phyloP scores from a whole-genome alignment of 495 filamentous ascomycete species.

The Trichodelitschia bisporula region DNA sequence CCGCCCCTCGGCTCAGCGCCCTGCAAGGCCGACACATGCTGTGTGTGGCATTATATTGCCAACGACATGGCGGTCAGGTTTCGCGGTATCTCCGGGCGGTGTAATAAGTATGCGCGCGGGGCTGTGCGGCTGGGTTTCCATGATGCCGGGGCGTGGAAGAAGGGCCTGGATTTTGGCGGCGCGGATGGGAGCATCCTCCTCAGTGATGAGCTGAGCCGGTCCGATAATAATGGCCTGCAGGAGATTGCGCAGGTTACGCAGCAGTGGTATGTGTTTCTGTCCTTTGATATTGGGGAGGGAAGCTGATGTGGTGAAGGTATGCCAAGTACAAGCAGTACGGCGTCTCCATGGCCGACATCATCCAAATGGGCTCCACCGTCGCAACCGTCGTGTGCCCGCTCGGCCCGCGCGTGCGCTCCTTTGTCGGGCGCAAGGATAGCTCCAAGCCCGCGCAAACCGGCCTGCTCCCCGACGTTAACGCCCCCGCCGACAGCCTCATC shows the following conservation, averaged over 20 bases:
- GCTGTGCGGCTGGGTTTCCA: conserved; percentile 13
- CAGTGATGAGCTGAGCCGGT: conserved; percentile 7
- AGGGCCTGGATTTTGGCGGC: conserved; percentile 6
- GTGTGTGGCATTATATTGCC: conserved; percentile 10
- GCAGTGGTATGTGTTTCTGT: no score
- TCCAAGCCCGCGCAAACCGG: conserved; percentile 9
- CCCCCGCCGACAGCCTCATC: conserved; percentile 15
- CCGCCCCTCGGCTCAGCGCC: conserved; percentile 7
- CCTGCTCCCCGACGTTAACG: conserved; percentile 15
- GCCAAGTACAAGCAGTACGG: conserved; percentile 8
- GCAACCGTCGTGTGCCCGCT: conserved; percentile 10
- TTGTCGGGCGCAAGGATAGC: conserved; percentile 18
- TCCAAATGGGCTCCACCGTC: conserved; percentile 11
- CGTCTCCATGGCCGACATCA: conserved; percentile 11
- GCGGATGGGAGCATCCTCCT: conserved; percentile 11
- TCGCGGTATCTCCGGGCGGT: conserved; percentile 9
- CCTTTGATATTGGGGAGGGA: no score
- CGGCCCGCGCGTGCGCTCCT: conserved; percentile 11
- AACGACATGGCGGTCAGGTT: conserved; percentile 10
- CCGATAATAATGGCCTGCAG: conserved; percentile 8
- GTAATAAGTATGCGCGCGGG: conserved; percentile 8
- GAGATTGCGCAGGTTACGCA: no score
- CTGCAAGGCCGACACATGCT: conserved; percentile 9
- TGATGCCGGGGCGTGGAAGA: conserved; percentile 11
- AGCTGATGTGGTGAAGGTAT: conserved; percentile 6